A percentile compares a stretch with the other conserved stretches of the same genome.
These are phyloP conservation scores for Carpinus viminea DNA, from an alignment of 306 rosid genomes.

Conservation along the genomic window DNA sequence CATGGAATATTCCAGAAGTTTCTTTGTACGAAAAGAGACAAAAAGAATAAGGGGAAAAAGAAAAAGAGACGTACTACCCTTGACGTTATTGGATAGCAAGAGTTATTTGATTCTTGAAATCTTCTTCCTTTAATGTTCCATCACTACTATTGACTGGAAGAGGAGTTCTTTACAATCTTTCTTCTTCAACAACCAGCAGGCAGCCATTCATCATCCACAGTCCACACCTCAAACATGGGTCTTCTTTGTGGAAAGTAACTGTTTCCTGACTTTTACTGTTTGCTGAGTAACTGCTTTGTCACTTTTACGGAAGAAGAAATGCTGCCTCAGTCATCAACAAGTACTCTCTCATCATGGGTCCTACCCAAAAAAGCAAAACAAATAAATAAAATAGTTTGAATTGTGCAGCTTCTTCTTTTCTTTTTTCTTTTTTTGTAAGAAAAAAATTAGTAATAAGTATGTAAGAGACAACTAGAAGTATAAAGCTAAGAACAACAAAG, in stretches of 20 bases:
- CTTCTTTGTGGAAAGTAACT: no score
- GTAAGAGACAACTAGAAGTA: no score
- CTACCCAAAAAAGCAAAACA: not conserved
- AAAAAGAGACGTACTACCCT: conserved; percentile 17
- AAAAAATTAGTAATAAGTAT: no score
- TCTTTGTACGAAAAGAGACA: conserved; percentile 37
- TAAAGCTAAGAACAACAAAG: no score
- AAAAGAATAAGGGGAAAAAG: conserved; percentile 27
- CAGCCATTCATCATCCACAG: no score
- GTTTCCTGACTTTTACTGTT: no score
- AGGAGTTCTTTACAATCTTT: not conserved
- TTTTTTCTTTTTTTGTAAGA: no score
- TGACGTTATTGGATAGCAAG: conserved; percentile 30
- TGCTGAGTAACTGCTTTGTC: not conserved
- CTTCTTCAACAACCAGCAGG: no score
- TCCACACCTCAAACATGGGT: no score
- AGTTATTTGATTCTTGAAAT: conserved; percentile 30
- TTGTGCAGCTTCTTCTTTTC: no score
- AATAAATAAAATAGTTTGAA: not conserved
- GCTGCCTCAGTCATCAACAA: not conserved
- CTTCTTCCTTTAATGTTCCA: conserved; percentile 14
- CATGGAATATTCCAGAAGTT: conserved; percentile 50
- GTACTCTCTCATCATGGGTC: not conserved
- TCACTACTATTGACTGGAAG: conserved; percentile 7
- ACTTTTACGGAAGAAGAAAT: not conserved